Evolutionary conservation across 192 early-diverging fungal species (phyloP).

Genomic region (Backusella liffmaniae): DNA sequence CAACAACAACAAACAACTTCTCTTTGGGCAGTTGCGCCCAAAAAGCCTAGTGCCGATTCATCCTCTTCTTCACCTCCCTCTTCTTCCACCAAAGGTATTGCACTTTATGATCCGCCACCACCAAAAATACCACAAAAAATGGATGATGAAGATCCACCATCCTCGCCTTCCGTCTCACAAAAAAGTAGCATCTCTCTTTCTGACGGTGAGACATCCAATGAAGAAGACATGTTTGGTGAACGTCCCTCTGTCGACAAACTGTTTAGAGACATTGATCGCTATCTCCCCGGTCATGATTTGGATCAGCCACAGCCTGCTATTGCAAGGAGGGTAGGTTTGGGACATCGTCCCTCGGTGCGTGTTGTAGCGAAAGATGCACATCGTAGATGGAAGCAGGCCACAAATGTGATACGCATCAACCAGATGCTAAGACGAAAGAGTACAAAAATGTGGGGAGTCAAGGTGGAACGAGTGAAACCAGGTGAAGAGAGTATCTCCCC

Average conservation of each 20-base stretch:
- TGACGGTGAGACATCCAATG: neutral
- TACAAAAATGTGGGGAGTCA: constrained; percentile 49
- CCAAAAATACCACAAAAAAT: neutral
- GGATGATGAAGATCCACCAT: neutral
- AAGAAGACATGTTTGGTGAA: constrained; percentile 45
- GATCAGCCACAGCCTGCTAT: constrained; percentile 17
- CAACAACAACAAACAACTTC: neutral
- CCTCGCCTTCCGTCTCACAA: neutral
- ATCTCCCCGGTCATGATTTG: constrained; percentile 71
- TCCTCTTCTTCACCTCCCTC: neutral
- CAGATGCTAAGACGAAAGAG: constrained; percentile 29
- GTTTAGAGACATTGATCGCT: constrained; percentile 62
- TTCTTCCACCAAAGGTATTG: neutral
- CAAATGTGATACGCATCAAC: constrained; percentile 20
- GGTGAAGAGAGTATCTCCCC: constrained; percentile 15
- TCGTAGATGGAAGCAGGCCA: constrained; percentile 10
- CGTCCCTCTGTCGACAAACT: constrained; percentile 66
- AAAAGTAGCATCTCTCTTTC: neutral
- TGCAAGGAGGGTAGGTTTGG: constrained; percentile 11
- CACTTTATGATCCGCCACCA: constrained; percentile 6
- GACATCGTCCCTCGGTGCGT: constrained; percentile 46
- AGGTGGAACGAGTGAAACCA: constrained; percentile 42
- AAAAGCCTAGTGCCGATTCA: neutral
- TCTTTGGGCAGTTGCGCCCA: neutral
- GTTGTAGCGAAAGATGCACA: constrained; percentile 43